Base-by-base conservation (phyloP, 257 asterid genomes). In the Ilex asprella region DNA sequence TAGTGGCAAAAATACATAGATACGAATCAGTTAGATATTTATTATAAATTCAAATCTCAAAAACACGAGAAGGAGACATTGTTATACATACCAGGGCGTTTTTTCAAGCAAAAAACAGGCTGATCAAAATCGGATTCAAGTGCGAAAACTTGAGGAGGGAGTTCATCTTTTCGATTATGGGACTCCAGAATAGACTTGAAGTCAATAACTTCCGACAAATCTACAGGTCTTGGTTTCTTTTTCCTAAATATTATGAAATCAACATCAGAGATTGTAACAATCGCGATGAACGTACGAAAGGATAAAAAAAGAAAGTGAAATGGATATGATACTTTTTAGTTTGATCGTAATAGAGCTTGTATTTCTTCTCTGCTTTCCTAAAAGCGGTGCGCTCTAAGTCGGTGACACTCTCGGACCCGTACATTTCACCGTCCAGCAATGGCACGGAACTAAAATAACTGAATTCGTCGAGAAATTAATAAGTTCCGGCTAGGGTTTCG, bases 141-240 rank as follows among this genome's bases (percentile, higher is more conserved):
- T 6, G 46, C 68, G n/a, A 77, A 77, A 78, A 89, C 79, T 44
- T 94, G 94, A 12, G 77, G 79, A 30, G 69, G 69, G 67, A 83
- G 89, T 67, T 82, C 84, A 39, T 74, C 85, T 59, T 63, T 69
- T 67, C 67, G 65, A 59, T 66, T 70, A 52, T 68, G 85, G 7
- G 79, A 73, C 63, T 89, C 94, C n/a, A 76, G 75, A 78, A 92
- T 77, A 35, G 84, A 80, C 79, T 78, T 82, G 75, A 92, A 92
- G 79, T 92, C 99, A 71, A 89, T n/a, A 21, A 89, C 97, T 75
- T 89, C 97, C 1, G 97, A 84, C 67, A 89, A 79, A 76, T 92
- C 97, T 54, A 92, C 96, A 10, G 96, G 79, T 63, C 78, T 83
- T 43, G 84, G 84, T 53, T 68, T 64, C 76, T 64, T 89, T 75